phyloP scores from a whole-genome alignment of 2,329 filamentous ascomycete species.

The Diplocarpon mali region DNA sequence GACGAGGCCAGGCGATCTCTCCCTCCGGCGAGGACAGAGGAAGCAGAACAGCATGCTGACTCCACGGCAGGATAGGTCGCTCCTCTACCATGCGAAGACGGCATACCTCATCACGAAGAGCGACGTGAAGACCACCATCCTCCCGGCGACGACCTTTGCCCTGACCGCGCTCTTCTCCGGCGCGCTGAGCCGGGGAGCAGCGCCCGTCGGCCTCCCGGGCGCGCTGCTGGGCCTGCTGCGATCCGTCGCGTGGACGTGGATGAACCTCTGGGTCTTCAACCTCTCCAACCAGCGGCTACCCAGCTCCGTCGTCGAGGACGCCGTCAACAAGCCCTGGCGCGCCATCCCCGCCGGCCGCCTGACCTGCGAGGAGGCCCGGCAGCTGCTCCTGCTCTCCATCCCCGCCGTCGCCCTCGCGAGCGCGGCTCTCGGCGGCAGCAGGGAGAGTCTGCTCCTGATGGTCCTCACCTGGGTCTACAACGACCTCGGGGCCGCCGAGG shows the following conservation, averaged over 20 bases:
- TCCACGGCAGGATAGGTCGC: not conserved
- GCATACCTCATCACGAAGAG: constrained; percentile 11
- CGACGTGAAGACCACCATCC: constrained; percentile 10
- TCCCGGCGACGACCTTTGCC: constrained; percentile 10
- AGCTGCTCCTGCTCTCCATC: constrained; percentile 20
- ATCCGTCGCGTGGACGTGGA: constrained; percentile 16
- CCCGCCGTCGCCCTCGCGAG: constrained; percentile 18
- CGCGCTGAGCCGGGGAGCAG: not conserved
- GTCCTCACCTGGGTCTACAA: constrained; percentile 12
- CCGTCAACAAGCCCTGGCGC: constrained; percentile 27
- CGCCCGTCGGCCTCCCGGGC: not conserved
- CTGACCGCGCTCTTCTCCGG: constrained; percentile 6
- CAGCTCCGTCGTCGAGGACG: constrained; percentile 25
- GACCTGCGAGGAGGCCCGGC: constrained; percentile 17
- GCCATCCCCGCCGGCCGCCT: constrained; percentile 26
- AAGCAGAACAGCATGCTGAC: not conserved
- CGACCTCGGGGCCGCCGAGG: constrained; percentile 8
- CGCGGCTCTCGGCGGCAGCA: constrained; percentile 24
- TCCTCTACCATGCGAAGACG: constrained; percentile 9
- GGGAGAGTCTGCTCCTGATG: constrained; percentile 13
- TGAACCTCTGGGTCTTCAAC: constrained; percentile 25
- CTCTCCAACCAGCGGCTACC: constrained; percentile 25
- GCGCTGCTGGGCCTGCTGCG: constrained; percentile 1
- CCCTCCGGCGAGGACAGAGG: no score
- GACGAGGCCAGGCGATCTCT: no score